These are phyloP conservation scores for Mortierella sp. DNA, from an alignment of 371 early-diverging fungal species.

Conservation along the genomic window DNA sequence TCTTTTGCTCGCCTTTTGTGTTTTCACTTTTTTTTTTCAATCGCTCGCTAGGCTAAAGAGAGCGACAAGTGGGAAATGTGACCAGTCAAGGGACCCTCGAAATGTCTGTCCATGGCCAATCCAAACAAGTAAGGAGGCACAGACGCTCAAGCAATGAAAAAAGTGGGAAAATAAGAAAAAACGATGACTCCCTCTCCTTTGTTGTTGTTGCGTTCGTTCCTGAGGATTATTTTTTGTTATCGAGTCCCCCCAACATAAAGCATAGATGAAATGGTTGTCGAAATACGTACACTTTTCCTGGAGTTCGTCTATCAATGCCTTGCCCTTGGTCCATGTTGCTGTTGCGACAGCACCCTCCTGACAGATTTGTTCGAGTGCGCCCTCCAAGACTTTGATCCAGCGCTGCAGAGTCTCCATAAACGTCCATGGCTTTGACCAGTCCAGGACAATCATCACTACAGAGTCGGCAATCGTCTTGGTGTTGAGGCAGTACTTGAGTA, in stretches of 20 bases:
- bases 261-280: neutral
- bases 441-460: constrained; percentile 84
- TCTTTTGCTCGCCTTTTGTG: neutral
- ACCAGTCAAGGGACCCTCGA: constrained; percentile 43
- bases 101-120: neutral
- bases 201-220: constrained; percentile 2
- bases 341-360: constrained; percentile 67
- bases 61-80: constrained; percentile 36
- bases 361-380: constrained; percentile 71
- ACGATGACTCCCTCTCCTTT: neutral
- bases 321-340: constrained; percentile 72
- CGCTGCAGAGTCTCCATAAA: constrained; percentile 86
- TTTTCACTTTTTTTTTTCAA: neutral
- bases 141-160: constrained; percentile 8
- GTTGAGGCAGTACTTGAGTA: constrained; percentile 84
- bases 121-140: constrained; percentile 13
- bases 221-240: neutral
- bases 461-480: constrained; percentile 75
- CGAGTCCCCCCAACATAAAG: neutral
- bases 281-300: constrained; percentile 74
- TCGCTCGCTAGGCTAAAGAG: neutral
- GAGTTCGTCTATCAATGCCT: constrained; percentile 79
- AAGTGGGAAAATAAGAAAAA: constrained; percentile 11
- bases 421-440: constrained; percentile 94
- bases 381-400: constrained; percentile 84